Conservation (phyloP, 108 stramenopile genomes). For the Seminavis robusta region DNA sequence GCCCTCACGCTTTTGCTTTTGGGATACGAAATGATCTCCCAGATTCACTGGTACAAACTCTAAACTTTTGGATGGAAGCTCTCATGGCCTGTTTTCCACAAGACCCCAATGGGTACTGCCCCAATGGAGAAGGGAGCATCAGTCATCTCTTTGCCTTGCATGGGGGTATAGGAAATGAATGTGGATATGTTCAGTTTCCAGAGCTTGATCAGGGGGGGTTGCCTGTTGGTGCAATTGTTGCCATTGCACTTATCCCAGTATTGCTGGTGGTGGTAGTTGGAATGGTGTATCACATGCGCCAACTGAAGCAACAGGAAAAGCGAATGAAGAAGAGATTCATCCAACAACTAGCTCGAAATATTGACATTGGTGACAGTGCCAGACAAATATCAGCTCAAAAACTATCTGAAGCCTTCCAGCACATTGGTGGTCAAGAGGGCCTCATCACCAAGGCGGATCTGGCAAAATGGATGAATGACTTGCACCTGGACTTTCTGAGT, state of each 20-base stretch:
- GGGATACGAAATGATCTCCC: constrained; percentile 25
- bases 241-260: not conserved
- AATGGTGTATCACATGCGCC: constrained; percentile 4
- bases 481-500: constrained; percentile 12
- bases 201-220: not conserved
- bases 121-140: constrained; percentile 8
- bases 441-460: constrained; percentile 21
- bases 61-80: constrained; percentile 24
- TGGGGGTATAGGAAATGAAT: constrained; percentile 26
- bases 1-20: constrained; percentile 25
- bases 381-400: constrained; percentile 7
- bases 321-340: constrained; percentile 25
- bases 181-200: constrained; percentile 28
- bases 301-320: constrained; percentile 6
- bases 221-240: not conserved
- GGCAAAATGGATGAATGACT: constrained; percentile 21
- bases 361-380: constrained; percentile 10
- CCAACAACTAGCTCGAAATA: constrained; percentile 29
- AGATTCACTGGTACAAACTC: constrained; percentile 3
- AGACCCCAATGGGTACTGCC: constrained; percentile 7
- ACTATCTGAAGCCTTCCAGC: constrained; percentile 21
- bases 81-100: constrained; percentile 23
- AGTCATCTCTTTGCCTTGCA: constrained; percentile 2
- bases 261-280: constrained; percentile 1
- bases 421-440: constrained; percentile 18